Conservation (phyloP, 2,329 filamentous ascomycete genomes). For the Cryphonectria japonica region DNA sequence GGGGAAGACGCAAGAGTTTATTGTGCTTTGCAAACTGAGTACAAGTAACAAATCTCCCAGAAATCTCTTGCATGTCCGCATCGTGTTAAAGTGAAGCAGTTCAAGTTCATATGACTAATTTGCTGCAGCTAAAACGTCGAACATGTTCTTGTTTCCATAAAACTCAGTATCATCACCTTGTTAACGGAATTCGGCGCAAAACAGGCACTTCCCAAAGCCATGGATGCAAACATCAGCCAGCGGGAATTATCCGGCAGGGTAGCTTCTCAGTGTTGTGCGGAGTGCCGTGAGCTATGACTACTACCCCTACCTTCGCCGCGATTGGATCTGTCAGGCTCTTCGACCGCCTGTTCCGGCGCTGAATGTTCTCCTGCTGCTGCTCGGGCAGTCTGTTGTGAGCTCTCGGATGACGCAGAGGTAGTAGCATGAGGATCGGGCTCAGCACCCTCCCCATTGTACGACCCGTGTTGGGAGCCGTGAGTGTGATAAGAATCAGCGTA, state of each 20-base stretch:
- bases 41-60: background rate
- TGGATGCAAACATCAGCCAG: background rate
- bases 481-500: background rate
- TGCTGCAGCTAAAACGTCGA: background rate
- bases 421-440: background rate
- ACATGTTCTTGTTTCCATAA: background rate
- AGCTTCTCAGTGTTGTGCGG: background rate
- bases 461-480: background rate
- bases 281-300: background rate
- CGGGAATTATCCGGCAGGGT: background rate
- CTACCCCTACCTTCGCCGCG: background rate
- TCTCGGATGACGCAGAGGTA: background rate
- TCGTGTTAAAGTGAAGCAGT: background rate
- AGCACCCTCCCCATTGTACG: background rate
- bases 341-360: background rate
- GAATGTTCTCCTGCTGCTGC: background rate
- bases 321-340: background rate
- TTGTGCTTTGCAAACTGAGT: background rate
- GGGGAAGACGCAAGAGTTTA: background rate
- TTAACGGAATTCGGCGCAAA: background rate
- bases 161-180: background rate
- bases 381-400: background rate
- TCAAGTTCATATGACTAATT: background rate
- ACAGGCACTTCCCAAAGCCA: background rate
- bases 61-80: background rate